These are phyloP conservation scores for Clohesyomyces aquaticus DNA, from an alignment of 495 filamentous ascomycete species.

Conservation along the genomic window DNA sequence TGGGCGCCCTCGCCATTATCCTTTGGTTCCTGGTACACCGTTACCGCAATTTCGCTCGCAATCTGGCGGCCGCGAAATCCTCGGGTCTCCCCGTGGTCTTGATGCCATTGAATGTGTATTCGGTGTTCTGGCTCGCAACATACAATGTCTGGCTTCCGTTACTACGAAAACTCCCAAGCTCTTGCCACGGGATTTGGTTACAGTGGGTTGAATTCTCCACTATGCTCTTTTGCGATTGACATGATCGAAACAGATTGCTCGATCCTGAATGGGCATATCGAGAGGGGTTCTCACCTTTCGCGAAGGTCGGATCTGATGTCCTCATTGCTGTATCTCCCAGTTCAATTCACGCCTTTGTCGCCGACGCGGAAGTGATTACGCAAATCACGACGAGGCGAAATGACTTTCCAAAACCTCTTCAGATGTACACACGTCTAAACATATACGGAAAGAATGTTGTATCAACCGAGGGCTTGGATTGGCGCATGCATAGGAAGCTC, in stretches of 20 bases:
- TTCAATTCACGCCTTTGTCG: slow-evolving; percentile 53
- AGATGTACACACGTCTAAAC: slow-evolving; percentile 59
- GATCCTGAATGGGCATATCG: slow-evolving; percentile 51
- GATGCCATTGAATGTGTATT: slow-evolving; percentile 45
- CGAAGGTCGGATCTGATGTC: slow-evolving; percentile 50
- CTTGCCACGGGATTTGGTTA: slow-evolving; percentile 50
- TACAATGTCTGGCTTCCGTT: slow-evolving; percentile 54
- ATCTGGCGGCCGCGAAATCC: slow-evolving; percentile 45
- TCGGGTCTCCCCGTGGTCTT: slow-evolving; percentile 48
- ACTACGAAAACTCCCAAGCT: slow-evolving; percentile 52
- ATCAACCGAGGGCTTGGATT: slow-evolving; percentile 63
- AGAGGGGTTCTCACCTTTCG: slow-evolving; percentile 50
- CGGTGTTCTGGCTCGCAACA: slow-evolving; percentile 56
- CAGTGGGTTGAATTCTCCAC: slow-evolving; percentile 45
- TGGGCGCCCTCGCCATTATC: slow-evolving; percentile 23
- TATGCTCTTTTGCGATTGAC: background rate
- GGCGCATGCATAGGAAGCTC: slow-evolving; percentile 71
- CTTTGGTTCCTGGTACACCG: slow-evolving; percentile 27
- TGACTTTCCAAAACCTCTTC: slow-evolving; percentile 68
- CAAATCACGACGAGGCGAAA: slow-evolving; percentile 63
- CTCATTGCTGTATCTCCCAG: slow-evolving; percentile 61
- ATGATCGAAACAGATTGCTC: slow-evolving; percentile 38
- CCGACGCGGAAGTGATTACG: slow-evolving; percentile 61
- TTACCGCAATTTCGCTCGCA: slow-evolving; percentile 40
- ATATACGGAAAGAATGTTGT: slow-evolving; percentile 70